Evolutionary conservation across 2,329 filamentous ascomycete genomes (phyloP).

Genomic region (Mollisia scopiformis): DNA sequence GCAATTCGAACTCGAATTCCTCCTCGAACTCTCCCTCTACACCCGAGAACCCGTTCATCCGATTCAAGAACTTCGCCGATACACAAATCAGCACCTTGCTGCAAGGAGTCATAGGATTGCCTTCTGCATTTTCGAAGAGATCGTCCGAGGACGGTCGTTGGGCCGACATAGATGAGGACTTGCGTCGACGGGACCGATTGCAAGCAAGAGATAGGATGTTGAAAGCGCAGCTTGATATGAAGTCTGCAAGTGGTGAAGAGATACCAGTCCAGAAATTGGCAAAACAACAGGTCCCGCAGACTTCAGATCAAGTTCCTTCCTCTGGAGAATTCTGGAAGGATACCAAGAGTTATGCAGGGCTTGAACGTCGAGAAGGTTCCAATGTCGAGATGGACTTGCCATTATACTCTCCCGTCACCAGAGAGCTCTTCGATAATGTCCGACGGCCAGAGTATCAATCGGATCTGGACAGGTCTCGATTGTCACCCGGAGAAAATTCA

Average conservation of each 20-base stretch:
- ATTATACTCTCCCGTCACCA: conserved; percentile 31
- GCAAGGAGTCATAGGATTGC: conserved; percentile 37
- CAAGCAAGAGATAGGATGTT: conserved; percentile 27
- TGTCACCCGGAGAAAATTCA: not conserved
- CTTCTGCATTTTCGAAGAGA: conserved; percentile 33
- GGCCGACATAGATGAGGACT: conserved; percentile 33
- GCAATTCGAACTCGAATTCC: conserved; percentile 21
- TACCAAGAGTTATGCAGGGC: not conserved
- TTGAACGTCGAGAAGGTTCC: not conserved
- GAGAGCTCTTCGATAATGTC: conserved; percentile 28
- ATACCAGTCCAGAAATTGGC: conserved; percentile 22
- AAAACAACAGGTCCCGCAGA: not conserved
- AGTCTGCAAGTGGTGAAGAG: conserved; percentile 1
- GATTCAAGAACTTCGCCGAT: conserved; percentile 35
- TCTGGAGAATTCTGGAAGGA: not conserved
- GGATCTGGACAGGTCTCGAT: not conserved
- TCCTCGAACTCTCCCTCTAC: too few species aligned
- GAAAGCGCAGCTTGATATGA: conserved; percentile 10
- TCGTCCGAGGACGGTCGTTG: conserved; percentile 24
- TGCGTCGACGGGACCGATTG: conserved; percentile 30
- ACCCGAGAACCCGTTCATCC: conserved; percentile 37
- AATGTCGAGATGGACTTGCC: conserved; percentile 24
- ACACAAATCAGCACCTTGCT: conserved; percentile 34
- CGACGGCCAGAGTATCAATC: conserved; percentile 47
- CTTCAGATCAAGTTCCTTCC: not conserved